Evolutionary conservation across 2,329 filamentous ascomycete species (phyloP), one percentile per base, ranked within the genome.

Genomic region (Sporothrix euskadiensis): DNA sequence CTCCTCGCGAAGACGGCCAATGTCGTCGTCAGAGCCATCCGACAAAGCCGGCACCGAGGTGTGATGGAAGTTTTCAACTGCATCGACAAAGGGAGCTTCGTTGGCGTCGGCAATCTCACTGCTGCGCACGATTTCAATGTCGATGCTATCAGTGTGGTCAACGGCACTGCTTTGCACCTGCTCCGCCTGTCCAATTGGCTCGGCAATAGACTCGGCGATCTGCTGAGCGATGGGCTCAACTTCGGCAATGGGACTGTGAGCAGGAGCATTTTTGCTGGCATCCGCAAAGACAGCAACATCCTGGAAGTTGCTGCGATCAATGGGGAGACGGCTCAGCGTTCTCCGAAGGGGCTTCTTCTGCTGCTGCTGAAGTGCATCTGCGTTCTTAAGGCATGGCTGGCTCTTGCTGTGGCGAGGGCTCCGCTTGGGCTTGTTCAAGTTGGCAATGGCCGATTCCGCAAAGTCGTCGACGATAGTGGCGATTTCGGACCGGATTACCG

Each of bases 381-480:
- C 74, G 14, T 73, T 75, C 75, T 85, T 86, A 69, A 88, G 81
- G 72, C 85, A 83, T 12, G 87, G 86, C 78, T 88, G 87, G 77
- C 86, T 88, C 79, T 84, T 87, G 80, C 85, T 81, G 69, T 88
- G 86, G 47, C 86, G 85, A 14, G 80, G 81, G 73, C 79, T 79
- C 76, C 79, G 80, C 68, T 72, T 75, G 5, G 59, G 61, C n/a
- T 66, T 68, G 41, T 52, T 65, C 30, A 56, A 44, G 22, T 41
- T 69, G 22, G 47, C 56, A 41, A 47, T 30, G 6, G 49, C 56
- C 0, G 54, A 35, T n/a, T 56, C 71, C 7, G 52, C 66, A 19
- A 63, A 49, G 65, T 61, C 49, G 32, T 74, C 35, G 7, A 56
- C 49, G 16, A 63, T 49, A 0, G 61, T 35, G 10, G 72, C 56